Conservation (phyloP, 139 green algal species). For the Spirogloea muscicola region DNA sequence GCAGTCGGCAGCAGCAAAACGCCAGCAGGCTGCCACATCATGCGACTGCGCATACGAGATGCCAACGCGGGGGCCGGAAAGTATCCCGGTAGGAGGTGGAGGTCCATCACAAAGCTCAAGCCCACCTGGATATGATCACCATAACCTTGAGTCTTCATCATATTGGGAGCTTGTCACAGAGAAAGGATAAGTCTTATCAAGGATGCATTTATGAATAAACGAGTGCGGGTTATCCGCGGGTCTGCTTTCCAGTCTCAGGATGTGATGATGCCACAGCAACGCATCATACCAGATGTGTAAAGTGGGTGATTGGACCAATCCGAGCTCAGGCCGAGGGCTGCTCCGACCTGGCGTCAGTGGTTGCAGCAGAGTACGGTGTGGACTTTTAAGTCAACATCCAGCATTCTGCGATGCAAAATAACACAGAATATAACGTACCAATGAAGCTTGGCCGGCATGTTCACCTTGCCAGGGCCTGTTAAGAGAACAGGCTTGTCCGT, state of each 20-base stretch:
- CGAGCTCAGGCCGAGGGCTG: conserved; percentile 29
- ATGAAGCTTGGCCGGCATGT: not conserved
- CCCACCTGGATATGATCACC: conserved; percentile 5
- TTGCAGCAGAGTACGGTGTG: not conserved
- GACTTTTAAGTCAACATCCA: no score
- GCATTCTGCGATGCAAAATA: no score
- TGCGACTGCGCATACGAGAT: conserved; percentile 26
- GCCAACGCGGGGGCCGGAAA: conserved; percentile 29
- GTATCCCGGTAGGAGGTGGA: not conserved
- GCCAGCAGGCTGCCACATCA: conserved; percentile 13
- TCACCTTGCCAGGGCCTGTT: no score
- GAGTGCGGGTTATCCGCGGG: no score
- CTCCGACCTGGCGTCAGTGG: conserved; percentile 14
- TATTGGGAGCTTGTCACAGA: not conserved
- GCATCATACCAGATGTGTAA: conserved; percentile 20
- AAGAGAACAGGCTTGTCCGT: not conserved
- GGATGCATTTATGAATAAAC: no score
- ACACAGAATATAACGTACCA: not conserved
- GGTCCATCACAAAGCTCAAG: conserved; percentile 34
- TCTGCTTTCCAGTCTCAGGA: no score
- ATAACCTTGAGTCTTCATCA: not conserved
- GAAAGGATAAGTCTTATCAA: no score
- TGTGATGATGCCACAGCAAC: not conserved
- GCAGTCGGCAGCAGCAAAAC: conserved; percentile 16
- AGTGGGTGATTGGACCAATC: conserved; percentile 39